Base-by-base conservation (phyloP, 2,329 filamentous ascomycete genomes). In the Paradendryphiella salina region DNA sequence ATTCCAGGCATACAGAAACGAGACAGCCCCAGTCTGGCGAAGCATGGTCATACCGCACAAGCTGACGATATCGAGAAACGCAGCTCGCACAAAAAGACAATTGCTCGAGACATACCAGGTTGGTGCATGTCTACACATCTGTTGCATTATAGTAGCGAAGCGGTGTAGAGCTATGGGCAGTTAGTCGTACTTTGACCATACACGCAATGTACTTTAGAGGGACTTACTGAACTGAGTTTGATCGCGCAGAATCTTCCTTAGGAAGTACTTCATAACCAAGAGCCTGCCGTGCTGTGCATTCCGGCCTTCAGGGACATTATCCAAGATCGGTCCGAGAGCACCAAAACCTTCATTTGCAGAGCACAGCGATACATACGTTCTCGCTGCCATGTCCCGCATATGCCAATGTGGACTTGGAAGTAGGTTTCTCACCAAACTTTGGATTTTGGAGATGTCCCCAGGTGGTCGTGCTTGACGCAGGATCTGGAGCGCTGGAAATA, bases 401-500 rank as follows among this genome's bases (percentile, higher is more conserved):
- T 91, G 88, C 90, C 90, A 94, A 14, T 90, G 82, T 0, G 81
- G 81, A 55, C 86, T 90, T 9, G 78, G 81, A 3, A 90, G 77
- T 46, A 92, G 85, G 34, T 77, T 78, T 5, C 80, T 71, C 6
- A 93, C 83, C 38, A 82, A 78, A 3, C 71, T 63, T 59, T 82
- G 79, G 4, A 91, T 80, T 38, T 81, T 77, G 73, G 1, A 80
- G 76, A 50, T 82, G 73, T 2, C 78, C 68, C 18, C 78, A 0
- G 88, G 88, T 0, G 89, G 84, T 0, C 84, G 83, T 9, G 86
- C 86, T 44, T 89, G 82, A 40, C 88, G 84, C 41, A 94, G 80
- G 29, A 95, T 88, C 60, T 93, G 88, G n/a, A 95, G 76, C 0
- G 88, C 89, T 0, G 90, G 89, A 64, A 94, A 93, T 2, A 93